These are phyloP conservation scores for Scutellaria galericulata DNA, from an alignment of 257 asterid genomes.

Conservation along the genomic window DNA sequence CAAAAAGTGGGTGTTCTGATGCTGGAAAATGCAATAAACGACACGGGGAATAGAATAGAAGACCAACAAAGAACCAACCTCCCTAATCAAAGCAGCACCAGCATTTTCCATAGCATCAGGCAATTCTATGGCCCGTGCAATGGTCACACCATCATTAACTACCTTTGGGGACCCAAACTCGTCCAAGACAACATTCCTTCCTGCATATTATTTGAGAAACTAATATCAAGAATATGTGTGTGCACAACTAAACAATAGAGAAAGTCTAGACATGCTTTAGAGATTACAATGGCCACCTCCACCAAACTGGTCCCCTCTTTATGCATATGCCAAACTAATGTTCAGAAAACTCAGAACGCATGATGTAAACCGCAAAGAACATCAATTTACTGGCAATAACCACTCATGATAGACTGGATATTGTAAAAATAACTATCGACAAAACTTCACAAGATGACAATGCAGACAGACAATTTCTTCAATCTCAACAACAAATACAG, in stretches of 20 bases:
- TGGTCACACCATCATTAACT: slow-evolving; percentile 87
- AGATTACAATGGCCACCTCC: background rate
- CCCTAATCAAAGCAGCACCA: slow-evolving; percentile 94
- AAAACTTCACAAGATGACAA: too few species aligned
- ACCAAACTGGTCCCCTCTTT: background rate
- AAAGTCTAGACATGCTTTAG: background rate
- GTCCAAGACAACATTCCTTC: slow-evolving; percentile 94
- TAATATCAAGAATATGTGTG: background rate
- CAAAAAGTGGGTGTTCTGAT: background rate
- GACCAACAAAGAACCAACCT: slow-evolving; percentile 52
- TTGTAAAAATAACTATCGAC: too few species aligned
- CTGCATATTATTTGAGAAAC: slow-evolving; percentile 41
- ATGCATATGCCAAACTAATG: background rate
- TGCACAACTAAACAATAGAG: background rate
- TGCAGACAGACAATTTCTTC: too few species aligned
- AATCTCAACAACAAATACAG: too few species aligned
- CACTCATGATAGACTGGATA: too few species aligned
- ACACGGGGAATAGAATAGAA: background rate
- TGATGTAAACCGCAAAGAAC: too few species aligned
- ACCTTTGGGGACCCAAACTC: slow-evolving; percentile 94
- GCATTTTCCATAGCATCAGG: slow-evolving; percentile 96
- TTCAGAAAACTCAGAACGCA: too few species aligned
- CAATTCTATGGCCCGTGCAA: slow-evolving; percentile 94
- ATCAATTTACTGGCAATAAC: too few species aligned
- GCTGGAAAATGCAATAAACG: background rate